Evolutionary conservation across 306 rosid genomes (phyloP).

Genomic region (Trifolium subterraneum): DNA sequence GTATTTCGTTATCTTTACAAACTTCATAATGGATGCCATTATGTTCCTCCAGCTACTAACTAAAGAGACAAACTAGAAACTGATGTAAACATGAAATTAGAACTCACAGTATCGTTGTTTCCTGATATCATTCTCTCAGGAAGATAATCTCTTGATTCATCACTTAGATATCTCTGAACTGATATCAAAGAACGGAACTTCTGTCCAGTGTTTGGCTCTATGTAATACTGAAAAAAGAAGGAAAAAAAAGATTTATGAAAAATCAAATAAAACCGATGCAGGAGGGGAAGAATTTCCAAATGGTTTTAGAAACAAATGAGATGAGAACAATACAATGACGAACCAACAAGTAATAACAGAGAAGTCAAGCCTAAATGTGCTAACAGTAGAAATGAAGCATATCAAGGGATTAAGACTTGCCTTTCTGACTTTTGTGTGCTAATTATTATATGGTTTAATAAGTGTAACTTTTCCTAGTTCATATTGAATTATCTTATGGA

Average conservation of each 20-base stretch:
- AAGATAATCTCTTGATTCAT: conserved; percentile 15
- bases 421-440: neutral
- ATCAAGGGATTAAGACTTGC: conserved; percentile 10
- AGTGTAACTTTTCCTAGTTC: conserved; percentile 13
- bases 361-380: conserved; percentile 10
- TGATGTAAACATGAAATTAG: conserved; percentile 12
- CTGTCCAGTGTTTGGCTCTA: conserved; percentile 56
- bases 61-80: conserved; percentile 24
- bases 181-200: conserved; percentile 62
- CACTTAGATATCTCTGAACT: conserved; percentile 57
- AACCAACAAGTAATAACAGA: neutral
- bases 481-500: neutral
- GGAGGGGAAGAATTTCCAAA: conserved; percentile 22
- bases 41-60: conserved; percentile 1
- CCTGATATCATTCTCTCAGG: conserved; percentile 30
- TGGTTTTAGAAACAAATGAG: conserved; percentile 25
- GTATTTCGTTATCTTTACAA: neutral
- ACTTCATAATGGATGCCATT: neutral
- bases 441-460: neutral
- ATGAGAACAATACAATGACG: neutral
- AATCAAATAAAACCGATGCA: neutral
- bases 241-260: neutral
- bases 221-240: conserved; percentile 59
- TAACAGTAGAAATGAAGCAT: conserved; percentile 24
- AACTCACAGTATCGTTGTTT: conserved; percentile 48